Base-by-base conservation (phyloP, 331 rosid species). In the Rhamnella rubrinervis region DNA sequence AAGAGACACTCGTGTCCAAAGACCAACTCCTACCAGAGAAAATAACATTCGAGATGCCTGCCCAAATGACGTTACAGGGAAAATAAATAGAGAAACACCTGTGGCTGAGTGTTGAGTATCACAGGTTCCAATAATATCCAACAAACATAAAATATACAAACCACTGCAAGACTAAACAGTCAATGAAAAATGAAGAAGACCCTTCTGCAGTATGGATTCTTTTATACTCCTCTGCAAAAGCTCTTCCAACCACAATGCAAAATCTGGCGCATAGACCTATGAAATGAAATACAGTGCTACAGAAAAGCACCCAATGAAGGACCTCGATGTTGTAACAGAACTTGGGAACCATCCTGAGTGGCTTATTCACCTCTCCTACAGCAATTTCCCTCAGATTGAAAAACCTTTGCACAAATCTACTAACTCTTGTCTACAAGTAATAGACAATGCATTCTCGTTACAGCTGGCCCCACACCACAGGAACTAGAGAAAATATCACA, bases 141-240 rank as follows among this genome's bases (percentile, higher is more conserved):
- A 82, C 77, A 70, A 76, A 55, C 53, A 74, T 77, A 67, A 63
- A 70, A 75, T 59, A 28, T 65, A 72, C 78, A 74, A 77, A 72
- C 69, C 79, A 71, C 61, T 25, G 47, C 71, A 78, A 21, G 78
- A 71, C 44, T 59, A 76, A 75, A 66, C 69, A 67, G 67, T 75
- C 17, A 68, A 71, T 55, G 65, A 68, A 71, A 61, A 67, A 31
- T 31, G 35, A 31, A 26, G 82, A 65, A 26, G 72, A 72, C 59
- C 51, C 68, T 55, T 61, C 76, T 59, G 78, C 58, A 2, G 66
- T n/a, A 53, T 18, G 53, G 66, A 62, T 62, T 63, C 64, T 49
- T 31, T 57, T 35, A 68, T 53, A 17, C 19, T 51, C 15, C 41
- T 72, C 67, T 39, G 71, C 52, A 55, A 70, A 65, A 65, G 63